Conservation (phyloP, 768 basidiomycete genomes). For the Baorangia bicolor region DNA sequence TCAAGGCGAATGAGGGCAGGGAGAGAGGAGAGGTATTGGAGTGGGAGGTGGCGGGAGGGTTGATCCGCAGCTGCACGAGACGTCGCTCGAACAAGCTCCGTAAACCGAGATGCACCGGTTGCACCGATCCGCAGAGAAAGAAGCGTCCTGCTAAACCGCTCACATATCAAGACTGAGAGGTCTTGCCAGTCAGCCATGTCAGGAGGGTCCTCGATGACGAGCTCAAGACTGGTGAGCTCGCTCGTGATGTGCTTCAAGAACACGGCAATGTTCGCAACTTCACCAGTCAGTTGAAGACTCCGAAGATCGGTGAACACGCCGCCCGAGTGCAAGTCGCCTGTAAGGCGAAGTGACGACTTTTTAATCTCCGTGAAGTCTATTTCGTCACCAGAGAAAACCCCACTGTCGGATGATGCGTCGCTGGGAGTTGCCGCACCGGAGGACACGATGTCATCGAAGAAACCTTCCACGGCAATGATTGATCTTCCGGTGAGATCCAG, state of each 20-base stretch:
- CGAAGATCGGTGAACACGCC: conserved; percentile 58
- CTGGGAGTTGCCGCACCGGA: conserved; percentile 73
- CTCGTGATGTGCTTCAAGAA: conserved; percentile 71
- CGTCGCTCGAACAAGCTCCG: conserved; percentile 77
- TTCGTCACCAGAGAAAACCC: conserved; percentile 76
- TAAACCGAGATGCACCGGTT: conserved; percentile 72
- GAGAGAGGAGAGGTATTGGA: conserved; percentile 56
- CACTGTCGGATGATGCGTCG: conserved; percentile 71
- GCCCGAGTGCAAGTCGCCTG: conserved; percentile 55
- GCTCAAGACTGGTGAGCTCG: conserved; percentile 65
- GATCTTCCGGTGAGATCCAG: conserved; percentile 72
- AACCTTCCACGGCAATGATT: conserved; percentile 71
- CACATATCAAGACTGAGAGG: conserved; percentile 59
- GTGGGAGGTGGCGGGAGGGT: conserved; percentile 56
- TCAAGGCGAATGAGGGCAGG: conserved; percentile 61
- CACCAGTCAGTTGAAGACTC: conserved; percentile 66
- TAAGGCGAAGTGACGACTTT: conserved; percentile 64
- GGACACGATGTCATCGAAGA: conserved; percentile 68
- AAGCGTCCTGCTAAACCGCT: conserved; percentile 58
- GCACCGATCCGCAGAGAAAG: conserved; percentile 62
- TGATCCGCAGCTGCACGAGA: conserved; percentile 56
- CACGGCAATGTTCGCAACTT: conserved; percentile 64
- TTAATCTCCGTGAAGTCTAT: conserved; percentile 74
- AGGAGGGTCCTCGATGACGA: conserved; percentile 78
- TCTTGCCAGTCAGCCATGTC: conserved; percentile 75